Evolutionary conservation across 345 rosid genomes (phyloP), one percentile per base, ranked within the genome.

Genomic region (Carallia brachiata): DNA sequence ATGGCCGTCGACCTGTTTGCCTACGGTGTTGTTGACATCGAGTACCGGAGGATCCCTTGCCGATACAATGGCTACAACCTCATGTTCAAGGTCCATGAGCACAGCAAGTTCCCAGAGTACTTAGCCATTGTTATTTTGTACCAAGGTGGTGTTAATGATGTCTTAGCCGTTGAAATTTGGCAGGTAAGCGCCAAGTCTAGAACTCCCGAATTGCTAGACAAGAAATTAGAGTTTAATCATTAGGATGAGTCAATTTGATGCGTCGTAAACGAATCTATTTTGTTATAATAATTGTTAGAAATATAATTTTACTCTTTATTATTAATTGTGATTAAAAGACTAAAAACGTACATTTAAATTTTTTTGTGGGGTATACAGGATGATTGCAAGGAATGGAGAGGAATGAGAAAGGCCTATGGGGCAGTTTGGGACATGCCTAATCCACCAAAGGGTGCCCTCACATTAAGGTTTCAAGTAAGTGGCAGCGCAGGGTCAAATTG

Each of bases 351-450:
- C 12, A 5, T 32, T 32, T 32, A 23, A 23, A 23, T 32, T 32
- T 32, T 32, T 4, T 32, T 32, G 2, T 32, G 34, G 34, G 34
- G 23, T 23, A 6, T 57, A 67, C 80, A 89, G 94, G 91, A 85
- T 74, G 89, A 85, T 60, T 72, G 83, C 69, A 78, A 82, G 65
- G 80, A 85, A 56, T 91, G 97, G 98, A 27, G 4, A 68, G 74
- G 83, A 10, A 88, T 91, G 98, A 84, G 97, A 75, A 87, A 85
- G 79, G 92, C 79, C 4, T 87, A 67, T 37, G 97, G 94, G 34
- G 92, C 89, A 3, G 96, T 91, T 44, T 92, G 75, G 32, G 98
- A 91, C 82, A 39, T 59, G 27, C 66, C 77, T 0, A 88, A 72
- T 48, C 97, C 94, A 12, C 97, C 97, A 36, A 52, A 40, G n/a